Evolutionary conservation across 2,329 filamentous ascomycete genomes (phyloP).

Genomic region (Talaromyces atroroseus): DNA sequence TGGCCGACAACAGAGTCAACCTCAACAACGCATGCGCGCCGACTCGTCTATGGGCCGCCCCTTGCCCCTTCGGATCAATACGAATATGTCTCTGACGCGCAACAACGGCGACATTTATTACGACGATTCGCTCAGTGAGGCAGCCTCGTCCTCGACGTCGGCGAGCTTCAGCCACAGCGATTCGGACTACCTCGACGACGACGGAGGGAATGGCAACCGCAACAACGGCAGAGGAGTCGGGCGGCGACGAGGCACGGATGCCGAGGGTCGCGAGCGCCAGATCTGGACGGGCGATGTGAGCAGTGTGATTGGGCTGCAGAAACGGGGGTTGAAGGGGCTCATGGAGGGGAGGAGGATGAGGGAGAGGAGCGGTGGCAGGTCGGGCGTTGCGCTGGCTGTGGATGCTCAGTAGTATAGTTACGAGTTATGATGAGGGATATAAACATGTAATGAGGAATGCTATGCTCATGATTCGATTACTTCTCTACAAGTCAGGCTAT

Average conservation of each 20-base stretch:
- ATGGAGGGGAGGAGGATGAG: conserved; percentile 91
- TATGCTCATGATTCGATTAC: no score
- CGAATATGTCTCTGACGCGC: conserved; percentile 26
- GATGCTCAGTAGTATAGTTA: not conserved
- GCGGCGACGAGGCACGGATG: conserved; percentile 33
- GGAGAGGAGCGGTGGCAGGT: conserved; percentile 51
- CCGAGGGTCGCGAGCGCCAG: conserved; percentile 45
- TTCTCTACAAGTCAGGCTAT: not conserved
- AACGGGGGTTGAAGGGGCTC: conserved; percentile 79
- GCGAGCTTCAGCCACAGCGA: conserved; percentile 36
- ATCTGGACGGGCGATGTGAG: conserved; percentile 70
- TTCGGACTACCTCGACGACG: conserved; percentile 25
- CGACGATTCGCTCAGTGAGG: conserved; percentile 36
- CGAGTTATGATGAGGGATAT: not conserved
- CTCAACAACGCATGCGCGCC: conserved; percentile 5
- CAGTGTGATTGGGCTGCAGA: conserved; percentile 91
- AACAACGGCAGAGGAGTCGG: conserved; percentile 24
- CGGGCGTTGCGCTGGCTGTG: conserved; percentile 6
- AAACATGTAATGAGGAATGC: no score
- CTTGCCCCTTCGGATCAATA: conserved; percentile 37
- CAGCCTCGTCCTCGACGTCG: conserved; percentile 32
- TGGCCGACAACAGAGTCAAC: conserved; percentile 17
- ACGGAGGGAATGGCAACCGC: conserved; percentile 17
- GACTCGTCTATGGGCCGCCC: conserved; percentile 22
- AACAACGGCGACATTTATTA: conserved; percentile 20